Percentiles rank a stretch among this genome's conserved stretches.
Conservation (phyloP, 164 flowering plant species). For the Stephania cephalantha region DNA sequence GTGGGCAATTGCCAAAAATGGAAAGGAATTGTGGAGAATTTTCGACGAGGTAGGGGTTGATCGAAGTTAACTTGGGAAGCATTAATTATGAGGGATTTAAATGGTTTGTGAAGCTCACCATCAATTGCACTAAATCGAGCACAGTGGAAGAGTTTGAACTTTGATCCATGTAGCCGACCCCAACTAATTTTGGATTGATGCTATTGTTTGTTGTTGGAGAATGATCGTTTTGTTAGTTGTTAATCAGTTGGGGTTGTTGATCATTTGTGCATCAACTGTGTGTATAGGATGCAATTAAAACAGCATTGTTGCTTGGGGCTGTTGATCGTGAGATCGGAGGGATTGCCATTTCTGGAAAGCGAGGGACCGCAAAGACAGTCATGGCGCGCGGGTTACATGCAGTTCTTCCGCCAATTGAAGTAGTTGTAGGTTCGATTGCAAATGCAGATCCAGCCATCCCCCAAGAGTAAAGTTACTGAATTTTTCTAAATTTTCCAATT, state of each 20-base stretch:
- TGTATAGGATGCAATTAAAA: slow-evolving; percentile 90
- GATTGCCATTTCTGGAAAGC: slow-evolving; percentile 83
- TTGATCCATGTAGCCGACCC: no score
- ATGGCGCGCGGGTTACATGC: slow-evolving; percentile 99
- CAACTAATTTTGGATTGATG: no score
- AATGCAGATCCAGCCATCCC: slow-evolving; percentile 87
- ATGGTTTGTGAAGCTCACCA: no score
- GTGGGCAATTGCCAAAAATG: no score
- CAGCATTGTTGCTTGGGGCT: slow-evolving; percentile 91
- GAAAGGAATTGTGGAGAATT: no score
- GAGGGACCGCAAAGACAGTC: slow-evolving; percentile 96
- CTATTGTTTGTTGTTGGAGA: neutral
- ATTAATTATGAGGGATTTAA: no score
- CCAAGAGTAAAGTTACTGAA: slow-evolving; percentile 62
- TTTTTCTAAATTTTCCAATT: slow-evolving; percentile 4
- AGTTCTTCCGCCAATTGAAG: slow-evolving; percentile 89
- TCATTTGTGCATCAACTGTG: neutral
- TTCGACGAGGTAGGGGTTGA: no score
- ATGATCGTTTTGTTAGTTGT: neutral
- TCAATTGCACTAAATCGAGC: no score
- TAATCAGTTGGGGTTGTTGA: neutral
- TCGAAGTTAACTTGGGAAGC: no score
- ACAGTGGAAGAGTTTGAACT: no score
- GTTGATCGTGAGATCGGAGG: slow-evolving; percentile 92
- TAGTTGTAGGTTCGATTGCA: slow-evolving; percentile 72